Conservation (phyloP, 2,329 filamentous ascomycete genomes). For the Beauveria rudraprayagi region DNA sequence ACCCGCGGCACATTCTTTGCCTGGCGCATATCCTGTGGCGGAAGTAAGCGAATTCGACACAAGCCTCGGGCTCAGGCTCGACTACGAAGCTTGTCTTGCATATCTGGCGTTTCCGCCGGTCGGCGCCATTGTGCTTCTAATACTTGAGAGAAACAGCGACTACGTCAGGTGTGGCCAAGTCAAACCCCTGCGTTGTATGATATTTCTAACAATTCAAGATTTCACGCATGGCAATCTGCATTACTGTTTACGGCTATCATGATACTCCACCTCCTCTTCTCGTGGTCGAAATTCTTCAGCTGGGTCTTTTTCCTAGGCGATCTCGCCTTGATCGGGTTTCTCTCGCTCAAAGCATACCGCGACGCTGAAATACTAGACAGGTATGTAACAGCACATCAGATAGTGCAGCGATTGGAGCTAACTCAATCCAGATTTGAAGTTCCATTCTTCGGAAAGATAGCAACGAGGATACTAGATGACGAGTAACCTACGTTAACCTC, state of each 20-base stretch:
- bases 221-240: conserved; percentile 93
- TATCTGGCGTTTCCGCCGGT: conserved; percentile 80
- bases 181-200: neutral
- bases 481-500: conserved; percentile 38
- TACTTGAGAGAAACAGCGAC: conserved; percentile 90
- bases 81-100: conserved; percentile 84
- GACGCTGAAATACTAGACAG: conserved; percentile 65
- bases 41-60: conserved; percentile 83
- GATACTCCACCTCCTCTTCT: conserved; percentile 76
- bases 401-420: conserved; percentile 15
- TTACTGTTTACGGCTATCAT: conserved; percentile 70
- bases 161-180: conserved; percentile 67
- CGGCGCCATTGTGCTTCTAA: conserved; percentile 73
- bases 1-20: conserved; percentile 19
- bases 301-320: conserved; percentile 78
- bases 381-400: conserved; percentile 28
- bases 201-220: conserved; percentile 34
- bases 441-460: conserved; percentile 76
- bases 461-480: conserved; percentile 84
- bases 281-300: conserved; percentile 74
- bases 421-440: conserved; percentile 60
- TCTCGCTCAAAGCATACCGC: conserved; percentile 72
- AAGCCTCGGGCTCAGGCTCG: conserved; percentile 74
- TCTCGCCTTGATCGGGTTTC: conserved; percentile 63
- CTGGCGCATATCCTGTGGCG: conserved; percentile 30